A percentile compares a stretch with the other conserved stretches of the same genome.
phyloP scores from a whole-genome alignment of 2,329 filamentous ascomycete species.

The Ophiostoma sp. region DNA sequence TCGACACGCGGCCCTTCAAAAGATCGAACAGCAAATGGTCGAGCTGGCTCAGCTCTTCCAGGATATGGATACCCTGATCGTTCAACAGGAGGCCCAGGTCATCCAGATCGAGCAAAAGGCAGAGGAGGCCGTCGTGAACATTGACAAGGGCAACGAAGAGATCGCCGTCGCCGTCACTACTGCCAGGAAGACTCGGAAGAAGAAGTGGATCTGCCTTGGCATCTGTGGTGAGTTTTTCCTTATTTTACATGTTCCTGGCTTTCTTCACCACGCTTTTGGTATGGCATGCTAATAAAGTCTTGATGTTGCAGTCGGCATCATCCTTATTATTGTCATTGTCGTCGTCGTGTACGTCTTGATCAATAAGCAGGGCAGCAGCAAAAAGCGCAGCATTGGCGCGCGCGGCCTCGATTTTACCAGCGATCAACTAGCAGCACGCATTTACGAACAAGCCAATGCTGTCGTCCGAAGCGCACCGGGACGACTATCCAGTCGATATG shows the following conservation, averaged over 20 bases:
- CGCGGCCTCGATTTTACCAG: slow-evolving; percentile 33
- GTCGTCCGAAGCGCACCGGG: slow-evolving; percentile 26
- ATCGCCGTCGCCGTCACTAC: slow-evolving; percentile 80
- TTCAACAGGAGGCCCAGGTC: slow-evolving; percentile 81
- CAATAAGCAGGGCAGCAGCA: slow-evolving; percentile 37
- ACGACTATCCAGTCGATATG: slow-evolving; percentile 19
- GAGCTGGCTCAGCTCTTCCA: slow-evolving; percentile 86
- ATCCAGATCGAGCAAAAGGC: slow-evolving; percentile 81
- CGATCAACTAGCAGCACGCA: slow-evolving; percentile 29
- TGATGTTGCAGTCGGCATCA: slow-evolving; percentile 47
- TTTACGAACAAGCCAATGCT: slow-evolving; percentile 33
- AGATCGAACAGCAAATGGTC: slow-evolving; percentile 88
- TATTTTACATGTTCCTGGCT: too few species aligned
- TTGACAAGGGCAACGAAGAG: slow-evolving; percentile 81
- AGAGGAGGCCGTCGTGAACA: slow-evolving; percentile 80
- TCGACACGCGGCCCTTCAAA: slow-evolving; percentile 82
- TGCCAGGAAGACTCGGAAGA: slow-evolving; percentile 75
- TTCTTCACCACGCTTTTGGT: slow-evolving; percentile 10
- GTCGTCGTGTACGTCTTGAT: slow-evolving; percentile 54
- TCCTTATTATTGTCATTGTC: slow-evolving; percentile 53
- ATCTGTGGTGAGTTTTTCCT: slow-evolving; percentile 59
- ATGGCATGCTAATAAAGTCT: slow-evolving; percentile 19
- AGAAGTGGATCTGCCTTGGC: slow-evolving; percentile 95
- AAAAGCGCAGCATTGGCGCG: slow-evolving; percentile 34
- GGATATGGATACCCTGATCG: slow-evolving; percentile 81